Conservation (phyloP, 2,329 filamentous ascomycete species). For the Neoascochyta sp. region DNA sequence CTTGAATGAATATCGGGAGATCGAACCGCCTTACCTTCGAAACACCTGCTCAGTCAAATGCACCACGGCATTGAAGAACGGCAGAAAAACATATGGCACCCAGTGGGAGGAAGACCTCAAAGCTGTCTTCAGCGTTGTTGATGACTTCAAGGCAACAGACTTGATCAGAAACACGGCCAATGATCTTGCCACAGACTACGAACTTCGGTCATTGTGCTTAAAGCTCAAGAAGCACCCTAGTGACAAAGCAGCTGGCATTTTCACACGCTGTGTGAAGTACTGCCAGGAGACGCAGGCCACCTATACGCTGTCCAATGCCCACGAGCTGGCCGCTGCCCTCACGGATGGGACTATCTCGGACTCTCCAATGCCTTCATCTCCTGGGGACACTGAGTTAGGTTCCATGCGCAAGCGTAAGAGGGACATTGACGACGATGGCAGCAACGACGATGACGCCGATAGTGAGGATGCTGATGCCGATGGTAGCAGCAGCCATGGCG, state of each 20-base stretch:
- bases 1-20: conserved; percentile 22
- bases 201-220: conserved; percentile 11
- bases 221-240: conserved; percentile 19
- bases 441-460: no score
- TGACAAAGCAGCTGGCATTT: conserved; percentile 17
- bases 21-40: conserved; percentile 23
- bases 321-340: conserved; percentile 12
- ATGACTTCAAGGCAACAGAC: conserved; percentile 18
- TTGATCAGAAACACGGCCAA: conserved; percentile 14
- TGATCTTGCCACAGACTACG: conserved; percentile 7
- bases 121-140: conserved; percentile 5
- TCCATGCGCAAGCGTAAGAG: no score
- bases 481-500: no score
- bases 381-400: no score
- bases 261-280: conserved; percentile 25
- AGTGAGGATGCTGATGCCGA: no score
- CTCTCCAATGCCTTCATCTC: neutral
- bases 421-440: no score
- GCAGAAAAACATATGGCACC: conserved; percentile 9
- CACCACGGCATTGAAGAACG: conserved; percentile 20
- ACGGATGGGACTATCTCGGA: conserved; percentile 1
- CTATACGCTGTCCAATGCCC: conserved; percentile 13
- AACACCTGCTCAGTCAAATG: conserved; percentile 33
- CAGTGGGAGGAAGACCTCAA: conserved; percentile 12
- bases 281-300: conserved; percentile 13